phyloP scores from a whole-genome alignment of 2,329 filamentous ascomycete genomes.

The Phaeosphaeria sp. region DNA sequence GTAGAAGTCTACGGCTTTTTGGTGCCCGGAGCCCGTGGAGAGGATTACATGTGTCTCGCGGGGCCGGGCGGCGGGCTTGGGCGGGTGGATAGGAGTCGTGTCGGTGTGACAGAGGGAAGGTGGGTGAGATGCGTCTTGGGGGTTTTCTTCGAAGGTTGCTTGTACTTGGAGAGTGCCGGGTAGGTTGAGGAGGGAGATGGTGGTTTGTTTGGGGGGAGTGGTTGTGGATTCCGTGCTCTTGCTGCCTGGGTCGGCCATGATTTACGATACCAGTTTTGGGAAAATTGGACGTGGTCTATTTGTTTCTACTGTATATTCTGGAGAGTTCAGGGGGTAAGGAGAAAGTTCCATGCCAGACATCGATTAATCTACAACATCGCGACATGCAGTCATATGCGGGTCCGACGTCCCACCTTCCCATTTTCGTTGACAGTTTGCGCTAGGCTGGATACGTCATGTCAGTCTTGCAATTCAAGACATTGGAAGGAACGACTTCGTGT shows the following conservation, averaged over 20 bases:
- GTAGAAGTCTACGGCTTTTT: slow-evolving; percentile 50
- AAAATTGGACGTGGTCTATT: background rate
- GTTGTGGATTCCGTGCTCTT: slow-evolving; percentile 3
- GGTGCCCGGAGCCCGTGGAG: slow-evolving; percentile 54
- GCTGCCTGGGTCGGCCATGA: slow-evolving; percentile 12
- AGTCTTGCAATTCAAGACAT: slow-evolving; percentile 6
- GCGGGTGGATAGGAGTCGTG: slow-evolving; percentile 23
- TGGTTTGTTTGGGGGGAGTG: slow-evolving; percentile 10
- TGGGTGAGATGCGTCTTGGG: slow-evolving; percentile 18
- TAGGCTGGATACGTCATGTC: slow-evolving; percentile 17
- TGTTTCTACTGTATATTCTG: too few relatives aligned
- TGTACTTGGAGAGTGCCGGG: slow-evolving; percentile 11
- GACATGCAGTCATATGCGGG: background rate
- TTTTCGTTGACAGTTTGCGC: slow-evolving; percentile 8
- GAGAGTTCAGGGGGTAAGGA: too few relatives aligned
- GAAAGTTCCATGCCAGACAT: background rate
- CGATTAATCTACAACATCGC: background rate
- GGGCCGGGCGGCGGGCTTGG: slow-evolving; percentile 9
- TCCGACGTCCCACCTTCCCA: background rate
- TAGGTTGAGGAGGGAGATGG: slow-evolving; percentile 9
- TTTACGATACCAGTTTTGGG: too few relatives aligned
- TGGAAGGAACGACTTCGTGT: slow-evolving; percentile 3
- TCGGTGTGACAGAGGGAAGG: slow-evolving; percentile 25
- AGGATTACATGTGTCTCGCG: slow-evolving; percentile 52
- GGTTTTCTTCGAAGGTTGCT: slow-evolving; percentile 15